Evolutionary conservation across 2,329 filamentous ascomycete species (phyloP), one percentile per base, ranked within the genome.

Genomic region (Apiospora saccharicola): DNA sequence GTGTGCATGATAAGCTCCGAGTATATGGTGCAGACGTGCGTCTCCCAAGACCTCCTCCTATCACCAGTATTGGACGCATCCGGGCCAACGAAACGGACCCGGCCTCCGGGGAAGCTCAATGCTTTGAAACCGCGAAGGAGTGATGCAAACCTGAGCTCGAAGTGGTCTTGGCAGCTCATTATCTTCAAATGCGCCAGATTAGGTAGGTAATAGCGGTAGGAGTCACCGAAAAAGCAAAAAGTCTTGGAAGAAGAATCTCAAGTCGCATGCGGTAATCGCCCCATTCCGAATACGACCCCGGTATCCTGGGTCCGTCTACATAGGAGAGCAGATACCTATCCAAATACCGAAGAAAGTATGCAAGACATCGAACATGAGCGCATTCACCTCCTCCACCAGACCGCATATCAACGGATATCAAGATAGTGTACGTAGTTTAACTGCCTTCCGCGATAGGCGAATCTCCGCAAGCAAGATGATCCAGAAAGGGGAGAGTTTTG

Each of bases 371-470:
- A 61, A 22, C 30, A 37, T 34, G 53, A 37, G 30, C 30, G 19
- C 8, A 19, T 37, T 61, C 16, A 30, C 34, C 30, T 22, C 34
- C 30, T 22, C 12, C 53, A 10, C 53, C 53, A 34, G 14, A 37
- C 53, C 53, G 30, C 8, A 34, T 37, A 37, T 22, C 53, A 19
- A 37, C 26, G 53, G 16, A 34, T 37, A 37, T 61, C 53, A 10
- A 37, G 57, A 64, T 41, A 41, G 37, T 41, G 37, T 13, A n/a
- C n/a, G 30, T 41, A 34, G 19, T 10, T 64, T 64, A 64, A 41
- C 16, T 41, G 34, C 34, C 57, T 64, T 64, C 34, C 57, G 34
- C 34, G 57, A 64, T 64, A 64, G 57, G 57, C 34, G 22, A 64
- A 64, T 14, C 57, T 37, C 57, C 57, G 57, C 57, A 64, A 41